phyloP scores from a whole-genome alignment of 805 yeast species.

The Barnettozyma vustinii region DNA sequence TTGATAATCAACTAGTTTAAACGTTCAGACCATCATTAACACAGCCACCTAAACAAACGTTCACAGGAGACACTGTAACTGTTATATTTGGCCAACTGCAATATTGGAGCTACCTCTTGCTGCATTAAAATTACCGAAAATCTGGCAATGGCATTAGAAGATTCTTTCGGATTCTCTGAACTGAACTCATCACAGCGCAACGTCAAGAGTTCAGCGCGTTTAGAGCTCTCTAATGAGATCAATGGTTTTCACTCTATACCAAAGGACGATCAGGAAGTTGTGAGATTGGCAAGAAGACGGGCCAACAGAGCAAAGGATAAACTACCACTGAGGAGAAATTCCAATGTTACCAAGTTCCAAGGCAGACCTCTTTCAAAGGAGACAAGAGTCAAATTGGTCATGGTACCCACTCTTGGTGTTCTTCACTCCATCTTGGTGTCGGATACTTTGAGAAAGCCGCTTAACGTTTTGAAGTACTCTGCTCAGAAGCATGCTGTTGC shows the following conservation, averaged over 20 bases:
- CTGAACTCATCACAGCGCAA: not conserved
- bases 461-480: constrained; percentile 21
- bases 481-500: constrained; percentile 8
- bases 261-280: constrained; percentile 11
- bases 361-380: constrained; percentile 47
- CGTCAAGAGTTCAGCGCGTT: not conserved
- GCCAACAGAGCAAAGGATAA: constrained; percentile 17
- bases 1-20: too few relatives aligned
- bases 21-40: too few relatives aligned
- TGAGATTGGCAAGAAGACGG: constrained; percentile 25
- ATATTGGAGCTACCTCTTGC: too few relatives aligned
- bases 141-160: not conserved
- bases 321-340: constrained; percentile 10
- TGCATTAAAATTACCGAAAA: too few relatives aligned
- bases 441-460: constrained; percentile 22
- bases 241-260: constrained; percentile 5
- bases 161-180: not conserved
- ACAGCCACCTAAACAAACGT: too few relatives aligned
- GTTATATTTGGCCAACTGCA: too few relatives aligned
- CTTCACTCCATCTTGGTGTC: constrained; percentile 39
- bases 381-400: constrained; percentile 42
- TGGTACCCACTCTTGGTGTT: constrained; percentile 38
- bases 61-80: too few relatives aligned
- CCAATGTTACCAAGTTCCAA: constrained; percentile 22
- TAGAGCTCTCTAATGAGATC: not conserved